Conservation (phyloP, 352 stramenopile species). For the Phytophthora cactorum region DNA sequence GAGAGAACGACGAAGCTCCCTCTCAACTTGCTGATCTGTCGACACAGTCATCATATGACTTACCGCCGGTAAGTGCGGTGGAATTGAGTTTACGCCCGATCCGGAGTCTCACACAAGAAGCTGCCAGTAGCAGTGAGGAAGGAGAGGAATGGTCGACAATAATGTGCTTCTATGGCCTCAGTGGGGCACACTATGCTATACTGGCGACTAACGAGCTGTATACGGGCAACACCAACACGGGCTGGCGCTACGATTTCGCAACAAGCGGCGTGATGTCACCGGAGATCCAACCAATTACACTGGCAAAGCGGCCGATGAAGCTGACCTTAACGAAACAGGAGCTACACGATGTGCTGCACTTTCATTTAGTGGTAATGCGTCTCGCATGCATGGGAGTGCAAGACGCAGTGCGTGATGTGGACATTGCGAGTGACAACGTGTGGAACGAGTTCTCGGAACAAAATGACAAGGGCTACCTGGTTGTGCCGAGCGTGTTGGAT, state of each 20-base stretch:
- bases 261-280: conserved; percentile 79
- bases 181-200: conserved; percentile 73
- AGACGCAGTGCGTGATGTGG: conserved; percentile 72
- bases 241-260: conserved; percentile 86
- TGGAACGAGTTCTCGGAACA: conserved; percentile 87
- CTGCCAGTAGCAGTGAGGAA: conserved; percentile 29
- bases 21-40: conserved; percentile 68
- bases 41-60: conserved; percentile 85
- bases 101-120: conserved; percentile 49
- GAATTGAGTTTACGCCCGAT: conserved; percentile 77
- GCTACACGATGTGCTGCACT: conserved; percentile 67
- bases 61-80: conserved; percentile 75
- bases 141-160: conserved; percentile 51
- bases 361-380: conserved; percentile 83
- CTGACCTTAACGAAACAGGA: conserved; percentile 62
- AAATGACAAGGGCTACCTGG: conserved; percentile 90
- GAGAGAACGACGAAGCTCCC: conserved; percentile 30
- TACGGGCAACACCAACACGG: conserved; percentile 80
- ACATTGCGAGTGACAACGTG: conserved; percentile 60
- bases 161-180: conserved; percentile 85
- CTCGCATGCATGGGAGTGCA: conserved; percentile 80
- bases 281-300: conserved; percentile 59
- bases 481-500: conserved; percentile 63
- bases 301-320: conserved; percentile 53
- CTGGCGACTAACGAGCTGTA: conserved; percentile 80